These are phyloP conservation scores for Ramaria sp. DNA, from an alignment of 768 basidiomycete genomes.

Conservation along the genomic window DNA sequence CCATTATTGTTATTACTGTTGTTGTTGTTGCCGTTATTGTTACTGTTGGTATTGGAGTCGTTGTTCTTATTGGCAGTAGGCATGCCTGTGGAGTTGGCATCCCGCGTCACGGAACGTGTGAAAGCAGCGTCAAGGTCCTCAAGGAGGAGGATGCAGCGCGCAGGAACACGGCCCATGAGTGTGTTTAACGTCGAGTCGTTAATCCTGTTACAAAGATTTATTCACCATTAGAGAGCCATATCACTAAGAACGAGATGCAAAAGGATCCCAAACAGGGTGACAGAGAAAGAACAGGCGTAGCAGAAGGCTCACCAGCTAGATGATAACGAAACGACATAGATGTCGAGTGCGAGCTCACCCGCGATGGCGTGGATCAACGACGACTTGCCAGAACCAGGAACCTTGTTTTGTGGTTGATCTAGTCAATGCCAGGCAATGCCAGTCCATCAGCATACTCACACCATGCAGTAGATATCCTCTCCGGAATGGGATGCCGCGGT, in stretches of 20 bases:
- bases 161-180: conserved; percentile 80
- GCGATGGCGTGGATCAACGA: conserved; percentile 79
- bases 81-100: conserved; percentile 38
- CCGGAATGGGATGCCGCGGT: conserved; percentile 86
- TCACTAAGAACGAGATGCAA: not conserved
- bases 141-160: conserved; percentile 75
- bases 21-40: conserved; percentile 23
- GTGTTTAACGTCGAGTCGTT: conserved; percentile 78
- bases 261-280: not conserved
- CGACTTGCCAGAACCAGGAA: conserved; percentile 80
- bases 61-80: conserved; percentile 25
- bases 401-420: not conserved
- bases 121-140: conserved; percentile 91
- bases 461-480: conserved; percentile 79
- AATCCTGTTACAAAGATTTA: conserved; percentile 26
- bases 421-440: not conserved
- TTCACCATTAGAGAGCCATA: not conserved
- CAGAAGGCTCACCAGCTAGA: conserved; percentile 45
- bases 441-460: conserved; percentile 17
- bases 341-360: conserved; percentile 81
- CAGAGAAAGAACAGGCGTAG: conserved; percentile 2
- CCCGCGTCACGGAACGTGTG: conserved; percentile 61
- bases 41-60: conserved; percentile 24
- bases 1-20: conserved; percentile 20
- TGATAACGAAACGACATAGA: conserved; percentile 82